Evolutionary conservation across 257 asterid species (phyloP), one percentile per base, ranked within the genome.

Genomic region (Thymus mandschuricus): DNA sequence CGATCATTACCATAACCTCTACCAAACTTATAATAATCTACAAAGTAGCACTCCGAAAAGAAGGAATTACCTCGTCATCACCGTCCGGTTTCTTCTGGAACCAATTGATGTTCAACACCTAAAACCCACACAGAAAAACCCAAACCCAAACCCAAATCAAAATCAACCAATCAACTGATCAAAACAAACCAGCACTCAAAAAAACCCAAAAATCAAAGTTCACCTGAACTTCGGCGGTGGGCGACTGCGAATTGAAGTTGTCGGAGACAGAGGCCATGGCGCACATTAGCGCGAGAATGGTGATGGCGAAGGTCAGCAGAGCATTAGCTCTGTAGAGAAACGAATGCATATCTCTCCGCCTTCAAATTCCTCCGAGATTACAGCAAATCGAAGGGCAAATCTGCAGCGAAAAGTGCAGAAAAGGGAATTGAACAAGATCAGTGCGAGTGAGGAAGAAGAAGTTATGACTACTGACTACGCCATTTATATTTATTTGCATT

Each of bases 51-150:
- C 21, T 41, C 62, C 38, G 70, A 55, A 64, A 70, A 10, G 52
- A 71, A 71, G 8, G 35, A 77, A 75, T 68, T 79, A 91, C 98
- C 96, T 92, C 96, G 50, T 77, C 81, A 72, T 93, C 94, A 27
- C 98, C 96, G 50, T 88, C 96, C 15, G 94, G 90, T 54, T 92
- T 92, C 89, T 87, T 93, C 89, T 85, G 96, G 82, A 93, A 91
- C 98, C 97, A 87, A 81, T 90, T 88, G 33, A 90, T 86, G 73
- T 90, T 86, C 88, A 87, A 76, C 43, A 88, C 97, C 97, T 87
- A 70, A 64, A 76, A 68, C 50, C 72, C 75, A 40, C 41, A 44
- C 12, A 64, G 1, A 52, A 40, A 48, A 34, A 6, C 21, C 21
- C 21, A 65, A 59, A 6, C 21, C 21, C 21, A 65, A 59, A 35